Conservation (phyloP, 1,139 yeast species). For the Casaregolazyma suthepensis region DNA sequence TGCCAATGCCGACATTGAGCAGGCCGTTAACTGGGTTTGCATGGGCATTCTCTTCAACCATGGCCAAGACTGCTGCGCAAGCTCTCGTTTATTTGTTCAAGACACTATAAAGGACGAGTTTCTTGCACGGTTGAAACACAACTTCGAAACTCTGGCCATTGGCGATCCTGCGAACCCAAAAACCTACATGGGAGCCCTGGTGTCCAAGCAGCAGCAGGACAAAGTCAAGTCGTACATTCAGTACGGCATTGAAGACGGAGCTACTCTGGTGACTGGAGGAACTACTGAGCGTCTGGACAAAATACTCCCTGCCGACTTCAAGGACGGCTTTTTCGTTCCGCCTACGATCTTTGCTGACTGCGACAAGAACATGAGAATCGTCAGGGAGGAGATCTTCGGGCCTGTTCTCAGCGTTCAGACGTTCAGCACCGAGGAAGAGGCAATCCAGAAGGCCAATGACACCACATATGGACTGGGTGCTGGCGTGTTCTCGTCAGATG, state of each 20-base stretch:
- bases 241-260: constrained; percentile 64
- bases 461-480: constrained; percentile 12
- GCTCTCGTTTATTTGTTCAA: constrained; percentile 75
- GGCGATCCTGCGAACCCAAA: constrained; percentile 38
- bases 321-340: constrained; percentile 60
- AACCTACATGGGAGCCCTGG: constrained; percentile 73
- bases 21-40: constrained; percentile 55
- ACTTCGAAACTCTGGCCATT: constrained; percentile 20
- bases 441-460: constrained; percentile 55
- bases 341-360: constrained; percentile 70
- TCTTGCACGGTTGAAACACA: constrained; percentile 42
- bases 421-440: constrained; percentile 67
- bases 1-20: constrained; percentile 61
- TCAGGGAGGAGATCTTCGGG: constrained; percentile 73
- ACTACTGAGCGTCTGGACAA: constrained; percentile 56
- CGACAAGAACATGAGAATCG: constrained; percentile 54
- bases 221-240: constrained; percentile 58
- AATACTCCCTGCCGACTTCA: constrained; percentile 61
- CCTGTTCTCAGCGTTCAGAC: constrained; percentile 75
- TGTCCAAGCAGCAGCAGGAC: constrained; percentile 59
- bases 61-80: constrained; percentile 88
- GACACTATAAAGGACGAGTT: constrained; percentile 68
- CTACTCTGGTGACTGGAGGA: constrained; percentile 48
- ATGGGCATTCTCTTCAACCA: constrained; percentile 70
- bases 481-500: constrained; percentile 43